phyloP scores from a whole-genome alignment of 2,329 filamentous ascomycete genomes.

The Coleophoma cylindrospora region DNA sequence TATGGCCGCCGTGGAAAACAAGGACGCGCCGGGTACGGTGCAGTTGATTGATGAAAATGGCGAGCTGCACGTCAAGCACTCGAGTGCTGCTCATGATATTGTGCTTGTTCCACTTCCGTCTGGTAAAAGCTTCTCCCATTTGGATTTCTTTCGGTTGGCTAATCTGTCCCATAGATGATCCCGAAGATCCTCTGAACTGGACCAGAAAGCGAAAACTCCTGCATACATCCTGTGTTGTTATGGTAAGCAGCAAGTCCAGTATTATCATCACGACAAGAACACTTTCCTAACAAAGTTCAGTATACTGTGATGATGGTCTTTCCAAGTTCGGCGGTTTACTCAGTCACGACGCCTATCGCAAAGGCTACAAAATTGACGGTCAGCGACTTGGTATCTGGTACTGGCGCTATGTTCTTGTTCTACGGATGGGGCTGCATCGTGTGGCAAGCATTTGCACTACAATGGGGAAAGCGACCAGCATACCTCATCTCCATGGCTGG shows the following conservation, averaged over 20 bases:
- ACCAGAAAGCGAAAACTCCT: constrained; percentile 24
- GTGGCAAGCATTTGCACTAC: constrained; percentile 46
- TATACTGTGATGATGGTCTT: constrained; percentile 43
- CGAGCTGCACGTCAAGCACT: constrained; percentile 14
- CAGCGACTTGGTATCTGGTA: constrained; percentile 39
- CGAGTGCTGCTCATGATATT: constrained; percentile 18
- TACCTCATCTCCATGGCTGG: constrained; percentile 35
- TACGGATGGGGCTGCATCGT: constrained; percentile 46
- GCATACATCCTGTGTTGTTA: constrained; percentile 19
- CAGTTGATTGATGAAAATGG: constrained; percentile 22
- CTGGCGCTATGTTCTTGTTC: constrained; percentile 44
- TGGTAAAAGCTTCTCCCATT: constrained; percentile 3
- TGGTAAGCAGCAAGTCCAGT: constrained; percentile 9
- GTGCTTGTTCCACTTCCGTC: constrained; percentile 25
- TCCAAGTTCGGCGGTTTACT: constrained; percentile 40
- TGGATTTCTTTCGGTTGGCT: not conserved
- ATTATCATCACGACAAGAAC: too few relatives aligned
- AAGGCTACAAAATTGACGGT: constrained; percentile 37
- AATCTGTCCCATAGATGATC: constrained; percentile 19
- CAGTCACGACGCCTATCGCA: constrained; percentile 40
- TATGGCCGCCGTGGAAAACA: constrained; percentile 13
- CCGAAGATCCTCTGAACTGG: constrained; percentile 33
- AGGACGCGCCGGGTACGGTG: constrained; percentile 20
- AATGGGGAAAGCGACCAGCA: constrained; percentile 42
- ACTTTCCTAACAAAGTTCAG: too few relatives aligned